A percentile compares a stretch with the other conserved stretches of the same genome.
These are phyloP conservation scores for Copromyces sp. DNA, from an alignment of 495 filamentous ascomycete genomes.

Conservation along the genomic window DNA sequence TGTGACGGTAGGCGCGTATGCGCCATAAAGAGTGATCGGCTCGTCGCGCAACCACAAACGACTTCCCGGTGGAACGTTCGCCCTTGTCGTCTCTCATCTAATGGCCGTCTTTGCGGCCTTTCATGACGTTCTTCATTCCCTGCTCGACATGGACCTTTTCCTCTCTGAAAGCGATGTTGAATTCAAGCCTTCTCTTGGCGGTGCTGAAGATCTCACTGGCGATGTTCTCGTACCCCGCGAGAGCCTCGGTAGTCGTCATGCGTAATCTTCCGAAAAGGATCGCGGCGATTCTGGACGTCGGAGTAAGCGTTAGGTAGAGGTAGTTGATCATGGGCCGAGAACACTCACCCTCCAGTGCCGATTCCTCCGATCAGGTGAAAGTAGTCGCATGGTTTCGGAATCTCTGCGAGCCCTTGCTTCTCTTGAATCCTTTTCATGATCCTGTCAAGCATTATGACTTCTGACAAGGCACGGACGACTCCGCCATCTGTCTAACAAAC, in stretches of 20 bases:
- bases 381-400: constrained; percentile 27
- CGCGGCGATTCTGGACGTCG: constrained; percentile 18
- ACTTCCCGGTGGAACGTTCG: background rate
- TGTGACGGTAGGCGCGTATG: background rate
- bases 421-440: constrained; percentile 24
- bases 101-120: background rate
- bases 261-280: constrained; percentile 27
- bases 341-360: constrained; percentile 28
- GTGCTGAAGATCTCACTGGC: background rate
- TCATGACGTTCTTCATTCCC: background rate
- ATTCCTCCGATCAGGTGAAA: constrained; percentile 33
- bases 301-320: background rate
- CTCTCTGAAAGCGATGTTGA: background rate
- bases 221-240: background rate
- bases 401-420: background rate
- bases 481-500: constrained; percentile 23
- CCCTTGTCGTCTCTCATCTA: background rate
- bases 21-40: background rate
- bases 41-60: background rate
- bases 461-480: constrained; percentile 26
- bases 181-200: background rate
- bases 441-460: constrained; percentile 22
- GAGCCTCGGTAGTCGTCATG: constrained; percentile 7
- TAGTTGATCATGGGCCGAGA: background rate
- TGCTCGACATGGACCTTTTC: background rate